A percentile compares a stretch with the other conserved stretches of the same genome.
Conservation (phyloP, 768 basidiomycete genomes). For the Phanerodontia chrysosporium region DNA sequence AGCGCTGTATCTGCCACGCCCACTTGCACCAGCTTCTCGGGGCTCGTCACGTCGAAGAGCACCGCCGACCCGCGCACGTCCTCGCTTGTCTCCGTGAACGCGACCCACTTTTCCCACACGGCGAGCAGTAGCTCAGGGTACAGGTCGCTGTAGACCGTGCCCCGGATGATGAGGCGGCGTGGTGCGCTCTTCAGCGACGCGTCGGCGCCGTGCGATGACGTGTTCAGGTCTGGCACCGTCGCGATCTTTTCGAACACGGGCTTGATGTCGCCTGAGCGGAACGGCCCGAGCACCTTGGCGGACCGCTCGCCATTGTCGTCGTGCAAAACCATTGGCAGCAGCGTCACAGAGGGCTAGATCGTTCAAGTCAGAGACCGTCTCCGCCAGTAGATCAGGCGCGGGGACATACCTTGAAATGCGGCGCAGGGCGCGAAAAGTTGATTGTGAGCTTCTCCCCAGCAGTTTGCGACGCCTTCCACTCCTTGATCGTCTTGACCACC, state of each 20-base stretch:
- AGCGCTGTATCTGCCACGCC: conserved; percentile 9
- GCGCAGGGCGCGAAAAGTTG: conserved; percentile 15
- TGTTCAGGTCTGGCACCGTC: conserved; percentile 11
- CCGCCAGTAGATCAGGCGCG: not conserved
- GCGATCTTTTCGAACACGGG: conserved; percentile 13
- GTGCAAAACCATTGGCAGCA: conserved; percentile 10
- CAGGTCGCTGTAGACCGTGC: conserved; percentile 14
- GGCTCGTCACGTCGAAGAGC: conserved; percentile 16
- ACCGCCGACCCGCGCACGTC: conserved; percentile 14
- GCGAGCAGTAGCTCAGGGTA: conserved; percentile 10
- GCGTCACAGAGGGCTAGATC: conserved; percentile 12
- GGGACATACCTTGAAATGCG: conserved; percentile 14
- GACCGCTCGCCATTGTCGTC: conserved; percentile 15
- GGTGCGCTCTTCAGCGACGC: conserved; percentile 10
- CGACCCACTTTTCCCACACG: conserved; percentile 15
- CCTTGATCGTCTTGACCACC: conserved; percentile 10
- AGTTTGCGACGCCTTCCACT: not conserved
- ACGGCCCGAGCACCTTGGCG: conserved; percentile 12
- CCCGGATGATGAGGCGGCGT: conserved; percentile 16
- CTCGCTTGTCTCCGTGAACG: conserved; percentile 13
- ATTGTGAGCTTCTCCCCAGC: conserved; percentile 13
- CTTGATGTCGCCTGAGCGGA: conserved; percentile 10
- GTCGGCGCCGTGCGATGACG: conserved; percentile 17
- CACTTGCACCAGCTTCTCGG: conserved; percentile 9
- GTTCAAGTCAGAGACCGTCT: too few relatives aligned